These are phyloP conservation scores for Coemansia sp. DNA, from an alignment of 192 early-diverging fungal genomes.

Conservation along the genomic window DNA sequence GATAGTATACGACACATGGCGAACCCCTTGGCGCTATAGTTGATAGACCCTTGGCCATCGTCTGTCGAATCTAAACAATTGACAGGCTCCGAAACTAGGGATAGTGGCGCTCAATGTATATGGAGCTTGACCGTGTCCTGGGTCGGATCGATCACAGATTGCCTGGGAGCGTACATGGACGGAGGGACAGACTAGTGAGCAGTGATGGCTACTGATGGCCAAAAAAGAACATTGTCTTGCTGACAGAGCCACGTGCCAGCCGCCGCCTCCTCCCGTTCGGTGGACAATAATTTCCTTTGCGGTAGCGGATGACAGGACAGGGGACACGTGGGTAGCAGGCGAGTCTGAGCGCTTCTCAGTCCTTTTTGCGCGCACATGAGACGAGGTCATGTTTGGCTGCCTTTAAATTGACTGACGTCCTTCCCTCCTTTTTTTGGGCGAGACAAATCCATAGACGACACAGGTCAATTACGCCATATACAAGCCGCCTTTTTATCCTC, in stretches of 20 bases:
- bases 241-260: conserved; percentile 1
- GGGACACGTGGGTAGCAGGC: conserved; percentile 13
- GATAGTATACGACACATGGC: not conserved
- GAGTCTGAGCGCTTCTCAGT: conserved; percentile 10
- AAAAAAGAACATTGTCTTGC: not conserved
- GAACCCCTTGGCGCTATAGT: not conserved
- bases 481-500: not conserved
- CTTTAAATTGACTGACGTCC: conserved; percentile 6
- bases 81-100: not conserved
- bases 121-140: not conserved
- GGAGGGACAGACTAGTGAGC: conserved; percentile 1
- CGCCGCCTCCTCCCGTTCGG: conserved; percentile 4
- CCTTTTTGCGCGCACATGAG: not conserved
- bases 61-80: not conserved
- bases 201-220: not conserved
- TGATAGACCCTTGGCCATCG: too few relatives aligned
- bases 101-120: too few relatives aligned
- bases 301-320: conserved; percentile 2
- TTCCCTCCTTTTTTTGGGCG: not conserved
- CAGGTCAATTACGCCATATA: not conserved
- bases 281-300: conserved; percentile 11
- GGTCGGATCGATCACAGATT: conserved; percentile 2
- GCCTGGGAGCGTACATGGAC: not conserved
- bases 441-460: not conserved
- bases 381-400: conserved; percentile 6